These are phyloP conservation scores for Chenopodium suecicum DNA, from an alignment of 148 eudicot species.

Conservation along the genomic window DNA sequence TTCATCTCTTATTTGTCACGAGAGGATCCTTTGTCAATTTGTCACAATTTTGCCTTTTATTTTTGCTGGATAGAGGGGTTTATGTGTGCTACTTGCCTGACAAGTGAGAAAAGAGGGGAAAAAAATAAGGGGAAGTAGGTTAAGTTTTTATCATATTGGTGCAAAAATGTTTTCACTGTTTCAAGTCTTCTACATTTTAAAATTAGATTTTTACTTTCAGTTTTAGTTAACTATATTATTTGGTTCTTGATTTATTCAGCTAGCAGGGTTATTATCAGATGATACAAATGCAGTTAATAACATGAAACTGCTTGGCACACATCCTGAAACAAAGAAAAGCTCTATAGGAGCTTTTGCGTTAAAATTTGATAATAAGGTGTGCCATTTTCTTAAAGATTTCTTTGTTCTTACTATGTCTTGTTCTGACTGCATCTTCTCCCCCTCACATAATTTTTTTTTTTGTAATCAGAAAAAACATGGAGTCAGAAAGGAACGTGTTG, in stretches of 20 bases:
- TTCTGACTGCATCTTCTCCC: background rate
- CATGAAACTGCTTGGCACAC: constrained; percentile 77
- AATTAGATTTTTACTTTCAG: background rate
- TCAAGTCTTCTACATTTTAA: background rate
- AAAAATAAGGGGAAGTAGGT: background rate
- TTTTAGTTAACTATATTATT: background rate
- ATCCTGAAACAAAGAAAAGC: constrained; percentile 74
- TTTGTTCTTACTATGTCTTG: background rate
- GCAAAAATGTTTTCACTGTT: background rate
- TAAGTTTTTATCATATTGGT: background rate
- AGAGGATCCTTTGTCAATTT: too few species aligned
- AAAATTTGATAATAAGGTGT: constrained; percentile 89
- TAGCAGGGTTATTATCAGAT: constrained; percentile 72
- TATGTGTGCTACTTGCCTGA: too few species aligned
- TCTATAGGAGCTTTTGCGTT: constrained; percentile 59
- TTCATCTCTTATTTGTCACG: too few species aligned
- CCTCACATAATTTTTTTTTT: constrained; percentile 6
- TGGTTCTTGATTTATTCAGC: constrained; percentile 34
- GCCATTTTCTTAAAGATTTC: constrained; percentile 3
- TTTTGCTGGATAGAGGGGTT: too few species aligned
- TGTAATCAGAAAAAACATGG: constrained; percentile 69
- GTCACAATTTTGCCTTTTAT: too few species aligned
- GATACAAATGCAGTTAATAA: constrained; percentile 86
- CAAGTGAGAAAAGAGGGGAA: background rate
- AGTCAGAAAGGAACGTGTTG: constrained; percentile 81